Evolutionary conservation across 345 rosid species (phyloP), one percentile per base, ranked within the genome.

Genomic region (Rhizophora apiculata): DNA sequence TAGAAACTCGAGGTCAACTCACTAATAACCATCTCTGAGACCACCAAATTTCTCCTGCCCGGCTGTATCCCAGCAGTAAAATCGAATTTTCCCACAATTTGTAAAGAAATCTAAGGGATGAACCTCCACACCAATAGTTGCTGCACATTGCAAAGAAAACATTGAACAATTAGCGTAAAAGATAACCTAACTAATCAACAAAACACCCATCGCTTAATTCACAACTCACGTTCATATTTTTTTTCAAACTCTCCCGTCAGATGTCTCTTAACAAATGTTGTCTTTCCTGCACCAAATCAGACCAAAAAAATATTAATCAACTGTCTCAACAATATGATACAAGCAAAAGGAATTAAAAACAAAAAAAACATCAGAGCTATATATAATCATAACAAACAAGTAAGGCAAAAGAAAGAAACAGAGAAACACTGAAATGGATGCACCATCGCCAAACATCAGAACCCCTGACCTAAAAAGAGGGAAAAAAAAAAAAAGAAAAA

Each of bases 31-130:
- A 87, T 91, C 98, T 69, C 97, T 80, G 4, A 94, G 92, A 32
- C 97, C 97, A 71, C 98, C 97, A 30, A 94, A 91, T 75, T 89
- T 91, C 85, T 91, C 98, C 65, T 94, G 98, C 1, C 98, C 96
- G 9, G 98, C 97, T 58, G 98, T 94, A 32, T 94, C 97, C 98
- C 97, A 94, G 83, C 97, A 91, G 78, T 94, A 88, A 64, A 94
- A 94, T 8, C 98, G 82, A 73, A 94, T 81, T 73, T 89, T 87
- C 21, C 98, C 98, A 39, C 95, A 88, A 79, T 91, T 94, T 0
- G 98, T 94, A 73, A 84, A 85, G 92, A 94, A 94, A 68, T 94
- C 98, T 77, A 94, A 67, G 0, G 98, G 97, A 72, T 89, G 98
- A 79, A 94, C 97, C 78, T 89, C 98, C 39, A 94, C 98, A 69